phyloP scores from a whole-genome alignment of 116 monocot genomes.

The Trichopus zeylanicus region DNA sequence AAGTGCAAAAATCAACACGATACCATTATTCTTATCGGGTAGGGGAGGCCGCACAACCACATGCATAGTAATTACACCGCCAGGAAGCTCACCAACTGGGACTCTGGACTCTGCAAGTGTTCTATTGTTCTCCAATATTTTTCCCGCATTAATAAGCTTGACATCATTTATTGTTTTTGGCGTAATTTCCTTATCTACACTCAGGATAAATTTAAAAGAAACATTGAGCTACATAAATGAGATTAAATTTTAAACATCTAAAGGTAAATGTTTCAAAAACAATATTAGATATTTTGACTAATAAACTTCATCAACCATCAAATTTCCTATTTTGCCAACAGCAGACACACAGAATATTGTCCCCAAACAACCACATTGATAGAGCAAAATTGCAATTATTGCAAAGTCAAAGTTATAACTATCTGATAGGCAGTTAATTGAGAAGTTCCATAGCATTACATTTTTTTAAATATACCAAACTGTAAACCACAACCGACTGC shows the following conservation, averaged over 20 bases:
- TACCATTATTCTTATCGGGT: background rate
- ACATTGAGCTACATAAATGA: constrained; percentile 1
- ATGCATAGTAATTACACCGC: constrained; percentile 29
- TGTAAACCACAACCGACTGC: too few relatives aligned
- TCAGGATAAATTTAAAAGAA: background rate
- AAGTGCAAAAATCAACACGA: background rate
- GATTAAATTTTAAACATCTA: background rate
- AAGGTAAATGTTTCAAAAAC: background rate
- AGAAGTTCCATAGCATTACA: too few relatives aligned
- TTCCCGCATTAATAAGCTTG: constrained; percentile 32
- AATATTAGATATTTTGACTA: background rate
- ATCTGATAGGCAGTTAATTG: too few relatives aligned
- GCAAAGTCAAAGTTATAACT: too few relatives aligned
- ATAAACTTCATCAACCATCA: too few relatives aligned
- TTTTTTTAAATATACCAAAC: too few relatives aligned
- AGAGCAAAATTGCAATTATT: too few relatives aligned
- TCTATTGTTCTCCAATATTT: constrained; percentile 28
- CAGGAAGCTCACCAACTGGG: constrained; percentile 11
- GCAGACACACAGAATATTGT: too few relatives aligned
- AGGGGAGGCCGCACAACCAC: constrained; percentile 21
- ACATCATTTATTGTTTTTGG: constrained; percentile 24
- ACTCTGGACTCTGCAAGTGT: constrained; percentile 23
- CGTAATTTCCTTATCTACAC: constrained; percentile 13
- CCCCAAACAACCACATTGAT: too few relatives aligned
- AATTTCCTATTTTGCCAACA: too few relatives aligned